Evolutionary conservation across 345 rosid genomes (phyloP).

Genomic region (Tarenaya hassleriana): DNA sequence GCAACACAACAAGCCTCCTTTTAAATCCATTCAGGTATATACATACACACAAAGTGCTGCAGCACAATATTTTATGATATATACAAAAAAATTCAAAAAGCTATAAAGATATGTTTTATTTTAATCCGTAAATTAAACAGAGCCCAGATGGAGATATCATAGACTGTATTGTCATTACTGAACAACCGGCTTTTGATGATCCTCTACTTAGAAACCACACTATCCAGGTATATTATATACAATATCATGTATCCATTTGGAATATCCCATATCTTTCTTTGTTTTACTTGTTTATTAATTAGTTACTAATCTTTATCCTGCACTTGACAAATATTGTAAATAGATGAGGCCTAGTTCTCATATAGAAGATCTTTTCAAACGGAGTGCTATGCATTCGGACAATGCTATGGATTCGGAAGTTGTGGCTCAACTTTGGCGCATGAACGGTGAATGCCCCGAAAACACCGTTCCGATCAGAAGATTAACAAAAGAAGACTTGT

Average conservation of each 20-base stretch:
- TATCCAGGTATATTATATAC: too few species aligned
- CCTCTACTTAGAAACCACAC: slow-evolving; percentile 33
- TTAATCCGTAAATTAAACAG: slow-evolving; percentile 20
- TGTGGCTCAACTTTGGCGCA: slow-evolving; percentile 55
- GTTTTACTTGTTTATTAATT: too few species aligned
- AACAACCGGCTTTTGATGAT: slow-evolving; percentile 33
- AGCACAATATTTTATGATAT: too few species aligned
- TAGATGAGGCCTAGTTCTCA: too few species aligned
- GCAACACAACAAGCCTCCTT: slow-evolving; percentile 52
- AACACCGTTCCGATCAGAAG: slow-evolving; percentile 56
- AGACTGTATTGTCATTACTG: slow-evolving; percentile 28
- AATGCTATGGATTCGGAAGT: too few species aligned
- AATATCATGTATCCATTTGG: too few species aligned
- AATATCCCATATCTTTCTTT: too few species aligned
- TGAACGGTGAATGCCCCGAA: slow-evolving; percentile 44
- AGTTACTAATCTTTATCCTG: too few species aligned
- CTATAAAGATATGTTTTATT: not conserved
- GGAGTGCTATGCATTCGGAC: too few species aligned
- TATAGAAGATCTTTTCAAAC: too few species aligned
- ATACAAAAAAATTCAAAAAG: too few species aligned
- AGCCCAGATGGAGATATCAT: slow-evolving; percentile 33
- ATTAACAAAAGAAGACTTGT: slow-evolving; percentile 41
- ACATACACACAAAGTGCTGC: not conserved
- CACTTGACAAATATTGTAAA: too few species aligned
- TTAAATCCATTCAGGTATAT: slow-evolving; percentile 53